Conservation (phyloP, 768 basidiomycete genomes). For the Phanerochaete sordida region DNA sequence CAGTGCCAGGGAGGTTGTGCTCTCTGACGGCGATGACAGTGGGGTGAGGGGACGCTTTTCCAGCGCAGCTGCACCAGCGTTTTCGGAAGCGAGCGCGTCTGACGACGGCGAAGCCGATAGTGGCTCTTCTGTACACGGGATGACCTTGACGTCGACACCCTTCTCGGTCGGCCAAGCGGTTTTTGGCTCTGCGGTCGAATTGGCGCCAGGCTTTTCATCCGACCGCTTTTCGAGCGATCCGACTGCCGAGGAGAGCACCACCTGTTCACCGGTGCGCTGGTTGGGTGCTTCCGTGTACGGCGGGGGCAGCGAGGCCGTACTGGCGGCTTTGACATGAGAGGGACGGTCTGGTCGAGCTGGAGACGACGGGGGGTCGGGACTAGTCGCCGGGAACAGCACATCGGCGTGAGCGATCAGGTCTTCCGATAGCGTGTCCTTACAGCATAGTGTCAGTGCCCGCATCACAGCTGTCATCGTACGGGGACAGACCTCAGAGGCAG, state of each 20-base stretch:
- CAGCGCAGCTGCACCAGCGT: no score
- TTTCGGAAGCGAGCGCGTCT: no score
- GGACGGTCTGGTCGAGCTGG: constrained; percentile 77
- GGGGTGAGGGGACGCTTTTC: not conserved
- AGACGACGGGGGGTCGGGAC: constrained; percentile 64
- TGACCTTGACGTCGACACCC: constrained; percentile 12
- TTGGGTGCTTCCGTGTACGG: not conserved
- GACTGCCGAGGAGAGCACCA: constrained; percentile 8
- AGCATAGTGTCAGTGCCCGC: not conserved
- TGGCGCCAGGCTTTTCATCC: no score
- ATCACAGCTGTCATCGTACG: not conserved
- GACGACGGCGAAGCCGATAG: constrained; percentile 8
- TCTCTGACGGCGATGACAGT: no score
- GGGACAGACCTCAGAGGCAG: constrained; percentile 60
- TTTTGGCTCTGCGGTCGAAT: no score
- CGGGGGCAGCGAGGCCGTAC: constrained; percentile 24
- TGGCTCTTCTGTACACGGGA: not conserved
- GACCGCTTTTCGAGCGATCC: no score
- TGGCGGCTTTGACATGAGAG: constrained; percentile 64
- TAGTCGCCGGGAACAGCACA: constrained; percentile 54
- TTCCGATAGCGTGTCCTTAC: constrained; percentile 75
- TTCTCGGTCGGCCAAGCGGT: constrained; percentile 16
- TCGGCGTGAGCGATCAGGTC: constrained; percentile 73
- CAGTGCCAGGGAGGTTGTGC: no score
- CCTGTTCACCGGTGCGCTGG: not conserved